These are phyloP conservation scores for Ligustrum vulgare DNA, from an alignment of 257 asterid species.

Conservation along the genomic window DNA sequence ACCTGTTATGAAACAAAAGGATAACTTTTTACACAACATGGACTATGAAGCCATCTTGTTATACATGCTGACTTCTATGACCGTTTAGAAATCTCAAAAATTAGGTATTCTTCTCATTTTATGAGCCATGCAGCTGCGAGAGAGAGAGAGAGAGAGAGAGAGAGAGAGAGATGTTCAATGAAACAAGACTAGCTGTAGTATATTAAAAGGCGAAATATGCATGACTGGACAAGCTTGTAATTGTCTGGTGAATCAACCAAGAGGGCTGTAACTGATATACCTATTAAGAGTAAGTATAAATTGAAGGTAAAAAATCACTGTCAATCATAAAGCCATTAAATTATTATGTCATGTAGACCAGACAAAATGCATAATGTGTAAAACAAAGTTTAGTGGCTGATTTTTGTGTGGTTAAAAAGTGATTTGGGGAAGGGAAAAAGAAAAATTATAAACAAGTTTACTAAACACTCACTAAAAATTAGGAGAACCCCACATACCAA, in stretches of 20 bases:
- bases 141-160: neutral
- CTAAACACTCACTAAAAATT: neutral
- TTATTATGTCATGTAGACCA: neutral
- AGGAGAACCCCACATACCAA: slow-evolving; percentile 59
- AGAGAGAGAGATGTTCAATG: slow-evolving; percentile 8
- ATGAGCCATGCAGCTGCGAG: slow-evolving; percentile 3
- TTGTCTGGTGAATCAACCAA: slow-evolving; percentile 1
- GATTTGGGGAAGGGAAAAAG: no score
- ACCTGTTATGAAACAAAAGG: slow-evolving; percentile 49
- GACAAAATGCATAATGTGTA: slow-evolving; percentile 18
- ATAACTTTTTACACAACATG: slow-evolving; percentile 19
- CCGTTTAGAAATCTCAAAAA: neutral
- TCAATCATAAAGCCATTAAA: slow-evolving; percentile 3
- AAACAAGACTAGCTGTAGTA: neutral
- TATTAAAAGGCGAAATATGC: neutral
- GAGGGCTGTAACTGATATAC: neutral
- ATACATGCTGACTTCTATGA: neutral
- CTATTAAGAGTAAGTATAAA: neutral
- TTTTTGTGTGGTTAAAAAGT: no score
- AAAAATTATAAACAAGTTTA: no score
- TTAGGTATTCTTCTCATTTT: neutral
- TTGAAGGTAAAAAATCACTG: neutral
- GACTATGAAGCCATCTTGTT: slow-evolving; percentile 9
- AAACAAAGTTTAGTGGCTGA: neutral
- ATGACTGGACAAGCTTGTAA: slow-evolving; percentile 3